phyloP scores from a whole-genome alignment of 208 protist genomes.

The Leishmania mexicana region DNA sequence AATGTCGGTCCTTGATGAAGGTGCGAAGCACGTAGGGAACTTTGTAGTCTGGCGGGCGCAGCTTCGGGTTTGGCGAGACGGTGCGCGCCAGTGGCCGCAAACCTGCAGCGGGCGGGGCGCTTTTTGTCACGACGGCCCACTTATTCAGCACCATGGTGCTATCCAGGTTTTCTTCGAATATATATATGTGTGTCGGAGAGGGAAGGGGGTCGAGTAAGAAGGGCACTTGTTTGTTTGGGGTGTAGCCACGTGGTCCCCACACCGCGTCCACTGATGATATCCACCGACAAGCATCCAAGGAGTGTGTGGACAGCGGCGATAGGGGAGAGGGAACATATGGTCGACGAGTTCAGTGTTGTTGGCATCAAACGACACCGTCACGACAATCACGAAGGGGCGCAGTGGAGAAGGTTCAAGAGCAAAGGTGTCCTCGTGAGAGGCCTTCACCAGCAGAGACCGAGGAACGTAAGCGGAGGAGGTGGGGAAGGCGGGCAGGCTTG shows the following conservation, averaged over 20 bases:
- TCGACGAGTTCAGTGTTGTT: neutral
- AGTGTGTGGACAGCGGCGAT: neutral
- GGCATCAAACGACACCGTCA: neutral
- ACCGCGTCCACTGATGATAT: neutral
- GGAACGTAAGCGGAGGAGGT: neutral
- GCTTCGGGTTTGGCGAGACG: conserved; percentile 65
- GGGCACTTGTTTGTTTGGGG: neutral
- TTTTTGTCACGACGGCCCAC: conserved; percentile 87
- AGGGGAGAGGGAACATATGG: too few relatives aligned
- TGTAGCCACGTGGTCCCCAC: neutral
- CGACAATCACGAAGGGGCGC: neutral
- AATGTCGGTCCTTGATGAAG: conserved; percentile 88
- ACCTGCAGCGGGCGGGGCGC: conserved; percentile 62
- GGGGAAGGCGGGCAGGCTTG: neutral
- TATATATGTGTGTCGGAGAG: too few relatives aligned
- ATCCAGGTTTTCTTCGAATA: too few relatives aligned
- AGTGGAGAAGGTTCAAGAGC: neutral
- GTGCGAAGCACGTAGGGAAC: conserved; percentile 83
- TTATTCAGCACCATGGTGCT: conserved; percentile 83
- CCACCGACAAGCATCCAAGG: neutral
- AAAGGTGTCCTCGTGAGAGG: neutral
- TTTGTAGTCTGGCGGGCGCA: conserved; percentile 83
- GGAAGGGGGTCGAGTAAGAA: neutral
- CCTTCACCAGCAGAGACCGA: neutral
- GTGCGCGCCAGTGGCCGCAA: conserved; percentile 60